Percentiles rank a stretch among this genome's conserved stretches.
These are phyloP conservation scores for Aspergillus campestris DNA, from an alignment of 495 filamentous ascomycete genomes.

Conservation along the genomic window DNA sequence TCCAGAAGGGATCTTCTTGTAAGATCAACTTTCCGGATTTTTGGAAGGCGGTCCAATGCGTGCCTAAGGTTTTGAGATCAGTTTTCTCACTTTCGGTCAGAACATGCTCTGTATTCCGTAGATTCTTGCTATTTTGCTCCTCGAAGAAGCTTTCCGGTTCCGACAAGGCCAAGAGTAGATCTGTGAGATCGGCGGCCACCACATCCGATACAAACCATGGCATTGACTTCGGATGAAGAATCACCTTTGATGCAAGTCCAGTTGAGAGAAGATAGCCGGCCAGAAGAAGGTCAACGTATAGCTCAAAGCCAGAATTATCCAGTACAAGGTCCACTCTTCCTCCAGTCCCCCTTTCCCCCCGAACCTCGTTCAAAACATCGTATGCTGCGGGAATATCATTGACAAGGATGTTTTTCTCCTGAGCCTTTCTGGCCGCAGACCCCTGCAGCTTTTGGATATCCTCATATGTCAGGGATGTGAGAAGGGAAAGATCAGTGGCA, in stretches of 20 bases:
- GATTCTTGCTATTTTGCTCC: no score
- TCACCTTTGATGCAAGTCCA: conserved; percentile 72
- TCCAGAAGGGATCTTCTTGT: conserved; percentile 85
- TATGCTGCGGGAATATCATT: conserved; percentile 77
- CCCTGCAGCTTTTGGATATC: conserved; percentile 96
- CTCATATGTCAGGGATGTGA: conserved; percentile 85
- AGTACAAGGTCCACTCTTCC: conserved; percentile 85
- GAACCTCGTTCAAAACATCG: conserved; percentile 53
- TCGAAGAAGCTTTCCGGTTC: conserved; percentile 61
- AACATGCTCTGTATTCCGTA: conserved; percentile 1
- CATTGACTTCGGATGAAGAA: conserved; percentile 89
- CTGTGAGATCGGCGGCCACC: conserved; percentile 70
- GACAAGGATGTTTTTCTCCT: conserved; percentile 81
- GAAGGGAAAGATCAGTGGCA: conserved; percentile 85
- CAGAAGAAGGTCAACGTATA: conserved; percentile 88
- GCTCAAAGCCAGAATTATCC: conserved; percentile 94
- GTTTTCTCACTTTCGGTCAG: conserved; percentile 58
- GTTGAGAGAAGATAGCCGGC: conserved; percentile 79
- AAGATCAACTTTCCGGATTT: conserved; percentile 73
- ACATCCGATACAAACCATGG: conserved; percentile 99
- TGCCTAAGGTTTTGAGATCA: conserved; percentile 67
- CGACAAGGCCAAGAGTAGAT: conserved; percentile 68
- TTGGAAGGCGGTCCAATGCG: conserved; percentile 70
- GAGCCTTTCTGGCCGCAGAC: conserved; percentile 68
- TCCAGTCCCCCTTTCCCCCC: conserved; percentile 39